Evolutionary conservation across 177 flowering plant genomes (phyloP).

Genomic region (Vitis hybrid): DNA sequence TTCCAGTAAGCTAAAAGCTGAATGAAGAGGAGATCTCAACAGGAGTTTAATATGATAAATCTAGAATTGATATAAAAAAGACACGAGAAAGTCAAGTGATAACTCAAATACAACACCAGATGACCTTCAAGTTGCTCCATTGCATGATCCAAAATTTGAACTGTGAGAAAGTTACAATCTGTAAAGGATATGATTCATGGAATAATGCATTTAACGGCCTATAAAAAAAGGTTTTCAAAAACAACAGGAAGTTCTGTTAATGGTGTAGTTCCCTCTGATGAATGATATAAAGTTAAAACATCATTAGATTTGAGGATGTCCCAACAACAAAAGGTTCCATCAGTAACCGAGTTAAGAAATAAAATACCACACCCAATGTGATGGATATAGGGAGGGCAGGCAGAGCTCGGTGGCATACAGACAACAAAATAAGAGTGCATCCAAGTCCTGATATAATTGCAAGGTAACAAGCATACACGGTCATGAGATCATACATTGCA

Average conservation of each 20-base stretch:
- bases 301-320: constrained; percentile 70
- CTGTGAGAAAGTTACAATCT: too few species aligned
- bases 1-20: too few species aligned
- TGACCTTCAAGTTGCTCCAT: too few species aligned
- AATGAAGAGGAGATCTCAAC: too few species aligned
- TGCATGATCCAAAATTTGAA: too few species aligned
- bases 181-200: too few species aligned
- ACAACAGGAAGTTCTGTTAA: background rate
- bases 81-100: too few species aligned
- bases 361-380: constrained; percentile 70
- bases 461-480: constrained; percentile 96
- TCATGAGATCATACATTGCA: constrained; percentile 97
- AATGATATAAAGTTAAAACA: constrained; percentile 46
- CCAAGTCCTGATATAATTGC: constrained; percentile 94
- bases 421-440: constrained; percentile 83
- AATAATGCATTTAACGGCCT: too few species aligned
- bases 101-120: too few species aligned
- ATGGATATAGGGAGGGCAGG: constrained; percentile 99
- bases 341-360: constrained; percentile 85
- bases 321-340: constrained; percentile 97
- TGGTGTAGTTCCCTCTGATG: background rate
- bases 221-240: too few species aligned
- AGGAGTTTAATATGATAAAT: too few species aligned
- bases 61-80: too few species aligned
- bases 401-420: constrained; percentile 72